These are phyloP conservation scores for Elongisporangium prolatum DNA, from an alignment of 352 stramenopile genomes.

Conservation along the genomic window DNA sequence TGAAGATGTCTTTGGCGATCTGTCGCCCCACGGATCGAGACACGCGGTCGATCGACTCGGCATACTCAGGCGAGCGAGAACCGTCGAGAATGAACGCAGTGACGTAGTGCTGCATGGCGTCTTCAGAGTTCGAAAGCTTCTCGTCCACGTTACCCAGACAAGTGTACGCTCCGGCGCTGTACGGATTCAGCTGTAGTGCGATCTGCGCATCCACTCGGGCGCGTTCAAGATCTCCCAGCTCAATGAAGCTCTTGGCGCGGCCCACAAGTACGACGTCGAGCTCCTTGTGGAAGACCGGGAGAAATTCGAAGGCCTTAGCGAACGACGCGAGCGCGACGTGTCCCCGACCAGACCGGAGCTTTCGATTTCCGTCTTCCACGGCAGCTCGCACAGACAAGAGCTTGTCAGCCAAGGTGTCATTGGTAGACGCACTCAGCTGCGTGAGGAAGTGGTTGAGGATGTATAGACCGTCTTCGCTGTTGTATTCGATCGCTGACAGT, in stretches of 20 bases:
- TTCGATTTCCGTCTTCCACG: conserved; percentile 58
- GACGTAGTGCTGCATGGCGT: conserved; percentile 82
- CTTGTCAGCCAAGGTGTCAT: conserved; percentile 43
- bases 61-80: conserved; percentile 61
- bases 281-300: conserved; percentile 67
- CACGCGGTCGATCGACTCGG: conserved; percentile 69
- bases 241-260: conserved; percentile 52
- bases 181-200: conserved; percentile 57
- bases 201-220: conserved; percentile 40
- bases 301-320: conserved; percentile 48
- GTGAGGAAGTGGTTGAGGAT: conserved; percentile 69
- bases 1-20: conserved; percentile 66
- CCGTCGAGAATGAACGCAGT: conserved; percentile 79
- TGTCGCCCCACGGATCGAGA: conserved; percentile 58
- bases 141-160: conserved; percentile 66
- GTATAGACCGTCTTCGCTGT: conserved; percentile 49
- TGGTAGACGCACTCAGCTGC: conserved; percentile 29
- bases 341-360: conserved; percentile 37
- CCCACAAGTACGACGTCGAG: conserved; percentile 52
- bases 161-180: conserved; percentile 63
- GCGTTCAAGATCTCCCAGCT: conserved; percentile 35
- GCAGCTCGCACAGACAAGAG: conserved; percentile 43
- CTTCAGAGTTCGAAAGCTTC: conserved; percentile 34
- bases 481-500: conserved; percentile 19
- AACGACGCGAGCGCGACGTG: conserved; percentile 55